Evolutionary conservation across 164 flowering plant species (phyloP), one percentile per base, ranked within the genome.

Genomic region (Buxus sempervirens): DNA sequence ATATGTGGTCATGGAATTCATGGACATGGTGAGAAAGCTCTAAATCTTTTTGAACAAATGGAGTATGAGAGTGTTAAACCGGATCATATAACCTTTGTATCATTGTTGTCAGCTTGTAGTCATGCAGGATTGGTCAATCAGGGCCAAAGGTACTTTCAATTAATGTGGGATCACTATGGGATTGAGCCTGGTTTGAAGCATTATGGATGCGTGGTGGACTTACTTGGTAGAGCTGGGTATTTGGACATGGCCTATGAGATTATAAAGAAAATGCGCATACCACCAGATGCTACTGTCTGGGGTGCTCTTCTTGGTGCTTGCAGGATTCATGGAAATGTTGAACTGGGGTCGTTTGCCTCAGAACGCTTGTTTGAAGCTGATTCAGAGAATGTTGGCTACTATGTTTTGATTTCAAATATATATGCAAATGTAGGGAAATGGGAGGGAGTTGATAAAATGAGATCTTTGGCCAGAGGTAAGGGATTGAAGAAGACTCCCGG

Each of bases 141-240:
- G 54, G 88, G 85, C 64, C 65, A 75, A 32, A 53, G 75, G 79
- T 77, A 58, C 65, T 82, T 84, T 61, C 27, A 51, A 16, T 13
- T 71, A 49, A 84, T 84, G 85, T 74, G 79, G 60, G 63, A 67
- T 45, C 71, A 75, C 14, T 79, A 73, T 71, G 76, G 80, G 51
- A 69, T 84, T 23, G 67, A 68, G 66, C 88, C 85, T 45, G 68
- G 60, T 59, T 59, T 80, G 62, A 80, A 73, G 79, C 88, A 84
- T 61, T 82, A 82, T 65, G 84, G 85, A 32, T 84, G 82, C 75
- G 74, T 84, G 84, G 88, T 84, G 6, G 85, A 84, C 74, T 72
- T 84, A 73, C 68, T 77, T 60, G 85, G 85, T 24, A 63, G 84
- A 66, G 84, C 83, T 62, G 84, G 85, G 12, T 24, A 69, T 23